phyloP scores from a whole-genome alignment of 305 asterid species.

The Fraxinus albicans region DNA sequence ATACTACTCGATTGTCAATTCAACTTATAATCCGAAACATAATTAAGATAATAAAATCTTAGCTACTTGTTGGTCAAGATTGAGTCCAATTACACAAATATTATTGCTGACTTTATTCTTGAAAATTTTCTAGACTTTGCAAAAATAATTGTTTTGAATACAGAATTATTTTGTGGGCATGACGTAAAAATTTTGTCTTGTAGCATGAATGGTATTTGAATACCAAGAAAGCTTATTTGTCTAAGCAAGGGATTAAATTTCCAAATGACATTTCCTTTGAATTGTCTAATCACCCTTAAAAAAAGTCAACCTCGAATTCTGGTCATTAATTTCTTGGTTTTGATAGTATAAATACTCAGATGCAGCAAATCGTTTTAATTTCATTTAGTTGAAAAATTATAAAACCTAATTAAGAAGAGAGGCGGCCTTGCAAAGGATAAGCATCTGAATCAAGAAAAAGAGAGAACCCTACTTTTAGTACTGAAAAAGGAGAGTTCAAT shows the following conservation, averaged over 20 bases:
- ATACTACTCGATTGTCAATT: background rate
- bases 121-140: background rate
- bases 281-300: conserved; percentile 58
- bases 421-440: conserved; percentile 25
- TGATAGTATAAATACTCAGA: conserved; percentile 59
- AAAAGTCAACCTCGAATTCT: conserved; percentile 81
- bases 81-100: background rate
- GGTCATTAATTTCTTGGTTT: conserved; percentile 30
- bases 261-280: conserved; percentile 39
- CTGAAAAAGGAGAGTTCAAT: background rate
- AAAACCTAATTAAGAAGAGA: conserved; percentile 9
- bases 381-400: conserved; percentile 28
- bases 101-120: background rate
- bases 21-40: background rate
- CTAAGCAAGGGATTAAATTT: conserved; percentile 38
- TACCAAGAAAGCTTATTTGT: conserved; percentile 33
- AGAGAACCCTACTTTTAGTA: background rate
- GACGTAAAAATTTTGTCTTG: conserved; percentile 62
- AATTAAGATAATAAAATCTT: background rate
- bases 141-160: background rate
- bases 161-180: conserved; percentile 20
- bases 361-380: conserved; percentile 56
- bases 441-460: conserved; percentile 18
- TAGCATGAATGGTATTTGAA: conserved; percentile 52
- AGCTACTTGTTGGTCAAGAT: background rate